phyloP scores from a whole-genome alignment of 2,329 filamentous ascomycete genomes.

The Fusarium clavum region DNA sequence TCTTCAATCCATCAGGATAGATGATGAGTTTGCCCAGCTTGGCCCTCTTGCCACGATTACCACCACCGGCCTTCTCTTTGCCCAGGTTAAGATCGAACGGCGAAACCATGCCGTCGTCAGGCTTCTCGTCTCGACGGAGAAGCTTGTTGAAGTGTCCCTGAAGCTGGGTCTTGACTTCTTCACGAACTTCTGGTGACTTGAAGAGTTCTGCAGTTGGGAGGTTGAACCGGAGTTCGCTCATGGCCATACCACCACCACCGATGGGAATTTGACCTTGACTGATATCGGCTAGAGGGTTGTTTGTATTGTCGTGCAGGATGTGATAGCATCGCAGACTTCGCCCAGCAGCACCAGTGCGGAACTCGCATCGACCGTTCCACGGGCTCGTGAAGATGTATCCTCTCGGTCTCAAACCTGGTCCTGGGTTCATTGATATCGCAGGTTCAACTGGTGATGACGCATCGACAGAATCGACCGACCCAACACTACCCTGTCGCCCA shows the following conservation, averaged over 20 bases:
- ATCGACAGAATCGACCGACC: conserved; percentile 49
- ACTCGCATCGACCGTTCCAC: conserved; percentile 90
- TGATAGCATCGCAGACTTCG: conserved; percentile 81
- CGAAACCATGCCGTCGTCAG: conserved; percentile 54
- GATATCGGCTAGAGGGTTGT: conserved; percentile 59
- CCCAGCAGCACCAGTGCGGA: conserved; percentile 81
- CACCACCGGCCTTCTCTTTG: conserved; percentile 85
- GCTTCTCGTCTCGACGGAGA: conserved; percentile 51
- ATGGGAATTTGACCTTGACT: conserved; percentile 48
- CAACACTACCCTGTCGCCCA: conserved; percentile 47
- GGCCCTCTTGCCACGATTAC: conserved; percentile 84
- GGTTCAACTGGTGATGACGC: conserved; percentile 47
- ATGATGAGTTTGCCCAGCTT: conserved; percentile 96
- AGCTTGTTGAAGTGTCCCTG: conserved; percentile 60
- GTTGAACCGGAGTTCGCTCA: conserved; percentile 93
- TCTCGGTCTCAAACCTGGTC: conserved; percentile 63
- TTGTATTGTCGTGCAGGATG: conserved; percentile 64
- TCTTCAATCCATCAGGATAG: conserved; percentile 89
- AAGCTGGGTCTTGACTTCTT: conserved; percentile 50
- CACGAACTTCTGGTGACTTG: conserved; percentile 50
- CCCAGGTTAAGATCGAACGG: conserved; percentile 80
- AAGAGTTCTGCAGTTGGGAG: conserved; percentile 72
- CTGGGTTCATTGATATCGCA: conserved; percentile 54
- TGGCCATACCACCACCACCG: conserved; percentile 42
- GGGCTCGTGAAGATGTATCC: conserved; percentile 86